Evolutionary conservation across 129 eudicot genomes (phyloP), one percentile per base, ranked within the genome.

Genomic region (Pulicaria dysenterica): DNA sequence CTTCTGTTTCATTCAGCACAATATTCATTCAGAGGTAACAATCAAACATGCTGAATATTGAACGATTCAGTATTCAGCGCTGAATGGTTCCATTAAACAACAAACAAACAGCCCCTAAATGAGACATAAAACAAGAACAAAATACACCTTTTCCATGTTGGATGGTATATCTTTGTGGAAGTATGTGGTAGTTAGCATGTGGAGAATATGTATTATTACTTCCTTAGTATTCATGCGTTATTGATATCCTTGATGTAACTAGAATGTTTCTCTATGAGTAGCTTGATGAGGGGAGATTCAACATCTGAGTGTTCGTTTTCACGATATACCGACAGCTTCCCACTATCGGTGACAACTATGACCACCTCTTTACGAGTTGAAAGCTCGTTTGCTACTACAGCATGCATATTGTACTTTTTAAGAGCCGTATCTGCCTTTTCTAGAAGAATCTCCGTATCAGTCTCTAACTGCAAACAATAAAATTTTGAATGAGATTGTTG

Each of bases 301-400:
- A 95, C 91, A 10, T 56, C 88, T 5, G 82, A 75, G 14, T 73
- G 66, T 40, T 82, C 72, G 55, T 73, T 88, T 77, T 88, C 96
- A 54, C 96, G 87, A 14, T 66, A 71, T 19, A 90, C 95, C 9
- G 79, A 53, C 13, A 76, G 75, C 5, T 85, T 85, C 73, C 74
- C 97, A 67, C 72, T 60, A 46, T 45, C 4, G 0, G 91, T 69
- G 70, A 95, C 96, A 38, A 95, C 83, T 41, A 75, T 80, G 19
- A 95, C 99, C 54, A 82, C 97, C 82, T 95, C 96, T 78, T 90
- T 90, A 62, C 96, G 99, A 14, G 91, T 90, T 11, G 73, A 76
- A 40, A 95, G 95, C 76, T 95, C 99, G 39, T 95, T 95, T 2
- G 98, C 99, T 14, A 95, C 94, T 19, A 95, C 99, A 14, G 88